Evolutionary conservation across 176 grass and related monocot genomes (phyloP).

Genomic region (Carex scoparia): DNA sequence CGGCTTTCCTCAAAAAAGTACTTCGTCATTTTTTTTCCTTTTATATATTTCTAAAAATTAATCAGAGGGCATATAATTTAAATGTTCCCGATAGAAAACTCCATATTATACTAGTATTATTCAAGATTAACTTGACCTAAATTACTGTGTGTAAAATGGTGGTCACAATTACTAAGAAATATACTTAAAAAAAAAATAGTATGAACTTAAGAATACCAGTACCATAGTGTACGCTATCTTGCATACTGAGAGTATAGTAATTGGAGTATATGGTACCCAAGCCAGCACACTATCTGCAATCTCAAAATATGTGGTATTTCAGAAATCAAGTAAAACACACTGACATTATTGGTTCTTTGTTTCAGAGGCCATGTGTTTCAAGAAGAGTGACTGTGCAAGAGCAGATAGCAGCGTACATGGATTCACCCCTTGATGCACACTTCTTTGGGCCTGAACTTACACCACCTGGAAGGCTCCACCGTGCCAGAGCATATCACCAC

Average conservation of each 20-base stretch:
- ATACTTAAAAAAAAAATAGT: background rate
- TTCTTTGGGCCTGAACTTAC: constrained; percentile 33
- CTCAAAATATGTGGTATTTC: constrained; percentile 7
- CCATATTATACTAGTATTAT: background rate
- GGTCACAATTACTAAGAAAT: background rate
- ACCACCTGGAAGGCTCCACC: constrained; percentile 38
- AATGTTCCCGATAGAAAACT: background rate
- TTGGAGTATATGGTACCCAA: background rate
- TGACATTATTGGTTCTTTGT: background rate
- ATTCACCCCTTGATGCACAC: constrained; percentile 19
- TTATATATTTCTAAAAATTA: background rate
- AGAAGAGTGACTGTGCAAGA: constrained; percentile 39
- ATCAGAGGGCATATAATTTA: background rate
- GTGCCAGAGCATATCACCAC: constrained; percentile 55
- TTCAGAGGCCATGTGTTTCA: constrained; percentile 28
- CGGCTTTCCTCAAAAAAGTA: background rate
- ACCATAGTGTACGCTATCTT: background rate
- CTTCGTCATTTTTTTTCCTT: background rate
- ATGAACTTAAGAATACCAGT: background rate
- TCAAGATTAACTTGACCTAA: background rate
- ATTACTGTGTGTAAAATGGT: background rate
- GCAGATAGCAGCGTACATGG: constrained; percentile 19
- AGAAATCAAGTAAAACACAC: background rate
- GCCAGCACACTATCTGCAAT: background rate
- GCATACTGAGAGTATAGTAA: background rate